These are phyloP conservation scores for Hypoxylon sp. DNA, from an alignment of 2,329 filamentous ascomycete genomes.

Conservation along the genomic window DNA sequence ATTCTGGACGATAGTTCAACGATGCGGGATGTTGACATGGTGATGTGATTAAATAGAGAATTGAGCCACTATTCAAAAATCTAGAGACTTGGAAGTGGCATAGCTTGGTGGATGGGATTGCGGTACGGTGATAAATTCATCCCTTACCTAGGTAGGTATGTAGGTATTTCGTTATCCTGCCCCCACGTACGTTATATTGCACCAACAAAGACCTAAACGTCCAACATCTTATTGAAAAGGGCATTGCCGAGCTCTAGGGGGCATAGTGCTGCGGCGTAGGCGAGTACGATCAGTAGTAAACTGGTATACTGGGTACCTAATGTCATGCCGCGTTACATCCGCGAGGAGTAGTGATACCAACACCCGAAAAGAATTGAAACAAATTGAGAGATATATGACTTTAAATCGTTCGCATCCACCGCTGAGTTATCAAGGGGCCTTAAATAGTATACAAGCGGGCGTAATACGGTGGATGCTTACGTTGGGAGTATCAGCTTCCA, in stretches of 20 bases:
- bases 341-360: constrained; percentile 25
- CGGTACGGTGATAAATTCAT: no score
- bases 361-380: constrained; percentile 15
- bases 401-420: constrained; percentile 7
- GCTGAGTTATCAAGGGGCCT: constrained; percentile 7
- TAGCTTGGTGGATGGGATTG: no score
- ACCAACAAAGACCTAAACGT: no score
- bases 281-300: constrained; percentile 27
- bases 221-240: no score
- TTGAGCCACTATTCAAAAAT: background rate
- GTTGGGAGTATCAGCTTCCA: background rate
- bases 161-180: no score
- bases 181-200: no score
- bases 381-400: constrained; percentile 12
- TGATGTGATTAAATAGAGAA: background rate
- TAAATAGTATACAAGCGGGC: background rate
- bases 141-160: no score
- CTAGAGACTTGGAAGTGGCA: no score
- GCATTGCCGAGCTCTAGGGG: no score
- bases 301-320: constrained; percentile 18
- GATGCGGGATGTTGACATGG: background rate
- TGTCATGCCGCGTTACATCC: constrained; percentile 28
- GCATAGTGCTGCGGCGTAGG: constrained; percentile 19
- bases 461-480: background rate
- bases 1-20: background rate